Evolutionary conservation across 129 eudicot species (phyloP).

Genomic region (Flaveria linearis): DNA sequence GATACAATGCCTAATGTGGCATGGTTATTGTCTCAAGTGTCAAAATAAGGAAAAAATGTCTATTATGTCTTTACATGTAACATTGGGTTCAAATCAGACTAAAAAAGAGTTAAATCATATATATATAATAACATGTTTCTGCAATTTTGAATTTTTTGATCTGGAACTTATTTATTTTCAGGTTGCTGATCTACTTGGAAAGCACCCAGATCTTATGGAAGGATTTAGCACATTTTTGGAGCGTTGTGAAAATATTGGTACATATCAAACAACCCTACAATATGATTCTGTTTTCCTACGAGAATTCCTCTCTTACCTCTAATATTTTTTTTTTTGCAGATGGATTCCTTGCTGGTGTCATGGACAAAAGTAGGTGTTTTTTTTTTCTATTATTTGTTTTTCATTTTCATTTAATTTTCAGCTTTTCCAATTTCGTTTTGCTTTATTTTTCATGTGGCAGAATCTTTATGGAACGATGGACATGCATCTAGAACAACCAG

Average conservation of each 20-base stretch:
- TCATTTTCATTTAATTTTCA: not conserved
- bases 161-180: constrained; percentile 32
- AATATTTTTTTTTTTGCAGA: constrained; percentile 51
- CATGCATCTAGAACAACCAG: constrained; percentile 61
- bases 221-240: constrained; percentile 90
- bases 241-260: constrained; percentile 87
- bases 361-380: constrained; percentile 79
- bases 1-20: constrained; percentile 16
- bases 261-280: constrained; percentile 13
- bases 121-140: not conserved
- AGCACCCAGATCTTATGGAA: constrained; percentile 93
- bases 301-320: not conserved
- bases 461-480: constrained; percentile 77
- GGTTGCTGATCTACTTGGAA: constrained; percentile 95
- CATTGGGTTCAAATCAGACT: not conserved
- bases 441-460: constrained; percentile 48
- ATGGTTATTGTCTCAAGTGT: constrained; percentile 8
- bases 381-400: not conserved
- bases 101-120: not conserved
- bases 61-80: not conserved
- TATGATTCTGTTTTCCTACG: not conserved
- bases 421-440: constrained; percentile 1
- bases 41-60: constrained; percentile 7
- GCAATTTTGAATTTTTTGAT: not conserved
- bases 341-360: constrained; percentile 96